These are phyloP conservation scores for Erythrophleum fordii DNA, from an alignment of 306 rosid genomes.

Conservation along the genomic window DNA sequence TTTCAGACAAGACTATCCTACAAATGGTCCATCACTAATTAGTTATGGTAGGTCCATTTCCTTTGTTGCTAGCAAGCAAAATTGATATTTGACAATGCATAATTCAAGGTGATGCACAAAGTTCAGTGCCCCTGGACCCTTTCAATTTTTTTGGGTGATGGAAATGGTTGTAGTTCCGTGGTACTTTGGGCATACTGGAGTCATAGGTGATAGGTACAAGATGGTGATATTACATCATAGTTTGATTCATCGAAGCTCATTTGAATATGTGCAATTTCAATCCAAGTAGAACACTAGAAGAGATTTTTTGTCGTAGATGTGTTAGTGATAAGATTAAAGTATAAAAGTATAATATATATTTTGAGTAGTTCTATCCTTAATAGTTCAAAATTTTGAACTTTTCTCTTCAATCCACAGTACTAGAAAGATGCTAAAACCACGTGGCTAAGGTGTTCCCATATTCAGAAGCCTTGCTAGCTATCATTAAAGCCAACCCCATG, in stretches of 20 bases:
- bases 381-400: too few relatives aligned
- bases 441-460: conserved; percentile 37
- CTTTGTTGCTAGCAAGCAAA: conserved; percentile 44
- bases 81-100: conserved; percentile 36
- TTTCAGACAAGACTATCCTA: conserved; percentile 28
- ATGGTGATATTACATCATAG: not conserved
- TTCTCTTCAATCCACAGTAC: too few relatives aligned
- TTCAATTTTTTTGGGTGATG: conserved; percentile 9
- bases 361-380: too few relatives aligned
- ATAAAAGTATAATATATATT: too few relatives aligned
- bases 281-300: too few relatives aligned
- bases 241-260: not conserved
- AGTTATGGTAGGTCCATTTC: conserved; percentile 51
- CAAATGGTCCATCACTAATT: conserved; percentile 45
- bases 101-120: conserved; percentile 41
- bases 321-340: too few relatives aligned
- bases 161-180: conserved; percentile 43
- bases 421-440: conserved; percentile 33
- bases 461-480: conserved; percentile 14
- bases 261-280: not conserved
- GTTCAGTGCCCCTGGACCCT: conserved; percentile 43
- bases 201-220: conserved; percentile 3
- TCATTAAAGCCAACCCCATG: conserved; percentile 43
- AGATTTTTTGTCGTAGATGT: too few relatives aligned
- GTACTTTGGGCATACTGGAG: conserved; percentile 19